phyloP scores from a whole-genome alignment of 2,329 filamentous ascomycete species.

The Alternaria sp. region DNA sequence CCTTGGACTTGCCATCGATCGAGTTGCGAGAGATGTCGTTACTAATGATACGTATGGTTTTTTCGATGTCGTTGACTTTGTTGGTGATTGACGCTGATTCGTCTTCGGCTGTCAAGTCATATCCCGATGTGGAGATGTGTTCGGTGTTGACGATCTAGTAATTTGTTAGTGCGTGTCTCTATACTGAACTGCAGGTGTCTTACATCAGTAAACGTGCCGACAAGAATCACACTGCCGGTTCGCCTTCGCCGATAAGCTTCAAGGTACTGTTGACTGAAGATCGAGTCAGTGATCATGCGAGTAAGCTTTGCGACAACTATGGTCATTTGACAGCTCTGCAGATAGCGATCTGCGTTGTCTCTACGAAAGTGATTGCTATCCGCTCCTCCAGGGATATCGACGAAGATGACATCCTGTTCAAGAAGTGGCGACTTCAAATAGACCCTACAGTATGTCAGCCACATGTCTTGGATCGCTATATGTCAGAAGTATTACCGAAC shows the following conservation, averaged over 20 bases:
- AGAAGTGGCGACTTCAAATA: background rate
- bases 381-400: conserved; percentile 21
- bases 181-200: too few relatives aligned
- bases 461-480: background rate
- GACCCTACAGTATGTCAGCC: background rate
- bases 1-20: too few relatives aligned
- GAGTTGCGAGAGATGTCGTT: too few relatives aligned
- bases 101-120: too few relatives aligned
- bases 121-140: too few relatives aligned
- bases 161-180: too few relatives aligned
- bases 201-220: too few relatives aligned
- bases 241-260: conserved; percentile 21
- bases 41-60: too few relatives aligned
- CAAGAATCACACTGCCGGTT: conserved; percentile 25
- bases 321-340: conserved; percentile 26
- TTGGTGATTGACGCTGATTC: too few relatives aligned
- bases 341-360: conserved; percentile 12
- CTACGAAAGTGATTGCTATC: conserved; percentile 24
- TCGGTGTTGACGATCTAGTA: too few relatives aligned
- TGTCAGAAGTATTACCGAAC: conserved; percentile 4
- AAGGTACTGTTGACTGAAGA: conserved; percentile 12
- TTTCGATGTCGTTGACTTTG: too few relatives aligned
- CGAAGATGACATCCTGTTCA: conserved; percentile 2
- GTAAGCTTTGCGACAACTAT: conserved; percentile 27
- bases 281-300: conserved; percentile 10